These are phyloP conservation scores for Globisporangium polare DNA, from an alignment of 352 stramenopile genomes.

Conservation along the genomic window DNA sequence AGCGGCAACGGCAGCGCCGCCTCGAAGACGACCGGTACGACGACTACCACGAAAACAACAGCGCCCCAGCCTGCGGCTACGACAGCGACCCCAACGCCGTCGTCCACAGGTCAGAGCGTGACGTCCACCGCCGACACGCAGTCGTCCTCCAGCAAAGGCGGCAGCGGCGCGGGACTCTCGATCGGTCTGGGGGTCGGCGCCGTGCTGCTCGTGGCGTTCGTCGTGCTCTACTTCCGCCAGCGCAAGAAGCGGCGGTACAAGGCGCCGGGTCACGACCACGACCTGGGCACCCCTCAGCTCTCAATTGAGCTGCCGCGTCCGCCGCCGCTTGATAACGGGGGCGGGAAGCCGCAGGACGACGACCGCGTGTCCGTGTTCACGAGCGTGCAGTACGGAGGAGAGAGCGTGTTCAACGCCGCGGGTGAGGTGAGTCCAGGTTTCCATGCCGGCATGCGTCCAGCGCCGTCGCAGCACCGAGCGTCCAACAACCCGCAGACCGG, in stretches of 20 bases:
- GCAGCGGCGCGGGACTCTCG: constrained; percentile 3
- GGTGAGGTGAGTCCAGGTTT: constrained; percentile 9
- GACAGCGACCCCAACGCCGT: not conserved
- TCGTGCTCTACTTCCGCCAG: constrained; percentile 17
- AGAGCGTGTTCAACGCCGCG: constrained; percentile 8
- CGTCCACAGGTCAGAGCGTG: constrained; percentile 1
- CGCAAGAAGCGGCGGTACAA: constrained; percentile 12
- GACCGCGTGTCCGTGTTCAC: constrained; percentile 14
- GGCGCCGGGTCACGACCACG: constrained; percentile 1
- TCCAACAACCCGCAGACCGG: constrained; percentile 12
- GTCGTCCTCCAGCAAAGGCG: not conserved
- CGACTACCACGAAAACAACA: not conserved
- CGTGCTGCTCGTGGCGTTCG: constrained; percentile 9
- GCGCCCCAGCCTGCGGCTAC: not conserved
- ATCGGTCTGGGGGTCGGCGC: constrained; percentile 12
- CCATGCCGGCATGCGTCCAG: not conserved
- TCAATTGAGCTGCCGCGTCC: constrained; percentile 19
- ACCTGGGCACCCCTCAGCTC: constrained; percentile 20
- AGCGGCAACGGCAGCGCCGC: not conserved
- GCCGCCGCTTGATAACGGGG: not conserved
- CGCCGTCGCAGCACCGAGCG: constrained; percentile 10
- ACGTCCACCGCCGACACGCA: constrained; percentile 2
- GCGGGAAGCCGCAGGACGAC: not conserved
- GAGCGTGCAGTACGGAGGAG: constrained; percentile 14
- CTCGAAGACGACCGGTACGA: not conserved